Base-by-base conservation (phyloP, 768 basidiomycete genomes). In the Gymnopilus dilepis region DNA sequence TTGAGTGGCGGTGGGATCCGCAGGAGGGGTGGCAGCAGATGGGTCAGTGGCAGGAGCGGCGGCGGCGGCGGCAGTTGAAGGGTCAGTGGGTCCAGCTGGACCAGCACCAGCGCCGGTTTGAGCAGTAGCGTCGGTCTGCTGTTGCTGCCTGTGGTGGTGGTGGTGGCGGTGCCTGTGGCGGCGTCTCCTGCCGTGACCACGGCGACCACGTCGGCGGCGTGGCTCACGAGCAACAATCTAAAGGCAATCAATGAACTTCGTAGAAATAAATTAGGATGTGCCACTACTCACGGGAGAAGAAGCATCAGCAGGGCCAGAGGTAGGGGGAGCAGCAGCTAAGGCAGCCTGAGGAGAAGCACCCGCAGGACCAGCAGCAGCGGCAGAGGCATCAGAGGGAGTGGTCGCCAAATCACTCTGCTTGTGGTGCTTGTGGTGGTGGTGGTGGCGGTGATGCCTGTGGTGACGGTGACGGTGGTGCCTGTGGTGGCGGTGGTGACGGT, bases 391-490 rank as follows among this genome's bases (percentile, higher is more conserved):
- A 42, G 55, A 26, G 13, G 55, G 42, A 45, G 55, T 6, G 26
- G 55, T 21, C 5, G 24, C 22, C 40, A 21, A 28, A 30, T 24
- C 40, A 12, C 3, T 2, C 38, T 56, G 19, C 17, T 56, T 30
- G 7, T 45, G 22, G 40, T 31, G 30, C 41, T 56, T 22, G 33
- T 34, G 41, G 40, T 58, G 47, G 31, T 21, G 45, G 33, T 37
- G 41, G 22, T 61, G 50, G 26, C 34, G 45, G 17, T 48, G 42
- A 38, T 61, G 54, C 53, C 55, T 51, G 19, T 34, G 45, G 26
- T 50, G 60, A 34, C 56, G 30, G 55, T 41, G 30, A 38, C 38
- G 51, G 38, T 41, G 60, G 37, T 56, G 60, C 55, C 38, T 56
- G 54, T 34, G 41, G 53, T 60, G 59, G 31, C 55, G 59, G 38